These are phyloP conservation scores for Cylindrodendrum hubeiense DNA, from an alignment of 2,329 filamentous ascomycete species.

Conservation along the genomic window DNA sequence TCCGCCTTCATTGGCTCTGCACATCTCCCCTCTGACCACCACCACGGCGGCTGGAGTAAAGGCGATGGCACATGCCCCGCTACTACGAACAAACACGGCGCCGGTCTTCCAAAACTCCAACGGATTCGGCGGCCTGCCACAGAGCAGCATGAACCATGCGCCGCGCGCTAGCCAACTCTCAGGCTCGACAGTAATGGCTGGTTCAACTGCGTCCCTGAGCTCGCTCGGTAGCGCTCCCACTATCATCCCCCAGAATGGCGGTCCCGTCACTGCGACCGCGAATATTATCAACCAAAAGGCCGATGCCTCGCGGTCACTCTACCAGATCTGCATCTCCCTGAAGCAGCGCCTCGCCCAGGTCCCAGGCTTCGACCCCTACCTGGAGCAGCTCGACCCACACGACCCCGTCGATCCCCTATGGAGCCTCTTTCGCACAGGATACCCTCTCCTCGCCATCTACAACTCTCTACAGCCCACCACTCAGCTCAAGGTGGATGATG, in stretches of 20 bases:
- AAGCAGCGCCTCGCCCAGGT: slow-evolving; percentile 86
- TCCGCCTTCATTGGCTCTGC: slow-evolving; percentile 26
- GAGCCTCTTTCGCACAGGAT: slow-evolving; percentile 86
- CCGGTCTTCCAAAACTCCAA: slow-evolving; percentile 65
- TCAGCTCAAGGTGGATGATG: slow-evolving; percentile 75
- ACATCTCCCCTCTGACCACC: slow-evolving; percentile 12
- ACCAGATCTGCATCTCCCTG: slow-evolving; percentile 92
- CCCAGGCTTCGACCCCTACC: slow-evolving; percentile 82
- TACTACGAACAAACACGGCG: slow-evolving; percentile 70
- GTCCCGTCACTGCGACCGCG: slow-evolving; percentile 80
- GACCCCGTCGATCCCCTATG: slow-evolving; percentile 91
- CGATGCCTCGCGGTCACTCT: slow-evolving; percentile 90
- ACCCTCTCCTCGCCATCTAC: slow-evolving; percentile 89
- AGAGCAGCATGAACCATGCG: slow-evolving; percentile 64
- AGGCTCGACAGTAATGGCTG: slow-evolving; percentile 68
- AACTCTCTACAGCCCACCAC: slow-evolving; percentile 82
- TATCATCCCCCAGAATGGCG: slow-evolving; percentile 60
- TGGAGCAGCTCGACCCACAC: slow-evolving; percentile 77
- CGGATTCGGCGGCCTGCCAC: slow-evolving; percentile 58
- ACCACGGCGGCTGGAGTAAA: slow-evolving; percentile 57
- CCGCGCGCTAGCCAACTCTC: slow-evolving; percentile 73
- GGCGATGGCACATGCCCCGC: slow-evolving; percentile 71
- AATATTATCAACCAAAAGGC: slow-evolving; percentile 99
- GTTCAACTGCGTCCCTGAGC: slow-evolving; percentile 65
- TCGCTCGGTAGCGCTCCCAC: slow-evolving; percentile 61